These are phyloP conservation scores for Volvariella surrecta DNA, from an alignment of 1,284 basidiomycete species.

Conservation along the genomic window DNA sequence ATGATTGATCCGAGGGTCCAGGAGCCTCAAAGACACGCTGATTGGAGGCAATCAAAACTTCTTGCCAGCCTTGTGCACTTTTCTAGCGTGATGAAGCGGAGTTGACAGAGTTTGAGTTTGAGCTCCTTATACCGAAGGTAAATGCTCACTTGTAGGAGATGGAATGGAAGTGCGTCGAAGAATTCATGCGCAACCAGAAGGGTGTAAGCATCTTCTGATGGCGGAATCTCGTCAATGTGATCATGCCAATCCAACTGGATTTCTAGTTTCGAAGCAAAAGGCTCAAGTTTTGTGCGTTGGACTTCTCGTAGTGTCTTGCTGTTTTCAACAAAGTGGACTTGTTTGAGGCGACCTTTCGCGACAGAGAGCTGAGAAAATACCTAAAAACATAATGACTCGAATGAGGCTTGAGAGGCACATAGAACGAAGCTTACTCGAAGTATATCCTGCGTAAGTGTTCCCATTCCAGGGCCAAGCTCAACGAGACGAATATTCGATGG, in stretches of 20 bases:
- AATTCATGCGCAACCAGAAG: conserved; percentile 95
- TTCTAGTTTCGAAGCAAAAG: conserved; percentile 18
- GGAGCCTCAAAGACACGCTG: conserved; percentile 11
- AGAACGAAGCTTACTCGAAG: conserved; percentile 53
- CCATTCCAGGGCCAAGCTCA: conserved; percentile 92
- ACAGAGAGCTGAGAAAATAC: conserved; percentile 45
- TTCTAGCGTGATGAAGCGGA: conserved; percentile 37
- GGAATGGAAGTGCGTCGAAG: conserved; percentile 94
- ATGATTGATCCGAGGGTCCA: background rate
- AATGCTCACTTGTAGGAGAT: conserved; percentile 71
- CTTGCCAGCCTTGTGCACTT: conserved; percentile 77
- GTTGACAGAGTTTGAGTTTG: no score
- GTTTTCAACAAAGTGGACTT: conserved; percentile 78
- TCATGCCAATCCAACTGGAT: conserved; percentile 67
- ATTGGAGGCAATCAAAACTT: conserved; percentile 66
- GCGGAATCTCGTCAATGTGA: conserved; percentile 58
- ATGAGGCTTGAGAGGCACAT: background rate
- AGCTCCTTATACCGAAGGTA: background rate
- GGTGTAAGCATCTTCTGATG: conserved; percentile 57
- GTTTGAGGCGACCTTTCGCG: conserved; percentile 31
- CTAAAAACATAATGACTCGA: conserved; percentile 20
- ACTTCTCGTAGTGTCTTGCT: conserved; percentile 58
- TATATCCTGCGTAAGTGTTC: conserved; percentile 90
- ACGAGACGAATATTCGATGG: conserved; percentile 61
- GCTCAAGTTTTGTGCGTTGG: conserved; percentile 51